phyloP scores from a whole-genome alignment of 441 rosid species.

The Francoa sonchifolia region DNA sequence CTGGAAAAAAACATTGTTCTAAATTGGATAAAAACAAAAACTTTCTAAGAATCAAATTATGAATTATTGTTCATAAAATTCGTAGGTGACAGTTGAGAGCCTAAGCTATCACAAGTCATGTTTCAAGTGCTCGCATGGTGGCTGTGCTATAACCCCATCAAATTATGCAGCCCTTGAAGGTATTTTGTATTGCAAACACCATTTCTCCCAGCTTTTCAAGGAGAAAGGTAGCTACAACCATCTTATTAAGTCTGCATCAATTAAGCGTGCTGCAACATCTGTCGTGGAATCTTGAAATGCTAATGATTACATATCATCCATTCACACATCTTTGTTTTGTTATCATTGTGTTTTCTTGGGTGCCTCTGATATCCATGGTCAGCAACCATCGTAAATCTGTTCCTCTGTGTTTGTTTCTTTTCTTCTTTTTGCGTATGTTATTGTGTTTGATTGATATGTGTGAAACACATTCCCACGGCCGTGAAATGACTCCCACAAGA shows the following conservation, averaged over 20 bases:
- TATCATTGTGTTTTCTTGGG: slow-evolving; percentile 19
- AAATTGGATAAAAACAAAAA: too few species aligned
- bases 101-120: slow-evolving; percentile 90
- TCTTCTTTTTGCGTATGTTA: slow-evolving; percentile 11
- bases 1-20: too few species aligned
- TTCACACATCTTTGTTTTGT: slow-evolving; percentile 15
- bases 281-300: slow-evolving; percentile 45
- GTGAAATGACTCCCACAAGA: slow-evolving; percentile 15
- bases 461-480: slow-evolving; percentile 11
- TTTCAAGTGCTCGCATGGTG: slow-evolving; percentile 93
- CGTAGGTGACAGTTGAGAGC: slow-evolving; percentile 81
- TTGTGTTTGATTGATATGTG: slow-evolving; percentile 21
- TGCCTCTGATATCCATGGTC: slow-evolving; percentile 9
- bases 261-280: slow-evolving; percentile 54
- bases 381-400: slow-evolving; percentile 12
- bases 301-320: not conserved
- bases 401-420: not conserved
- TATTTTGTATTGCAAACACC: slow-evolving; percentile 82
- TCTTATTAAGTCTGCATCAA: slow-evolving; percentile 69
- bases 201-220: slow-evolving; percentile 90
- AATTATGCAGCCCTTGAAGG: slow-evolving; percentile 95
- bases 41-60: not conserved
- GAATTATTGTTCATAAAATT: not conserved
- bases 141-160: slow-evolving; percentile 79
- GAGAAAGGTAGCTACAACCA: slow-evolving; percentile 95